Evolutionary conservation across 1,139 yeast genomes (phyloP).

Genomic region (Suhomyces choctaworum): DNA sequence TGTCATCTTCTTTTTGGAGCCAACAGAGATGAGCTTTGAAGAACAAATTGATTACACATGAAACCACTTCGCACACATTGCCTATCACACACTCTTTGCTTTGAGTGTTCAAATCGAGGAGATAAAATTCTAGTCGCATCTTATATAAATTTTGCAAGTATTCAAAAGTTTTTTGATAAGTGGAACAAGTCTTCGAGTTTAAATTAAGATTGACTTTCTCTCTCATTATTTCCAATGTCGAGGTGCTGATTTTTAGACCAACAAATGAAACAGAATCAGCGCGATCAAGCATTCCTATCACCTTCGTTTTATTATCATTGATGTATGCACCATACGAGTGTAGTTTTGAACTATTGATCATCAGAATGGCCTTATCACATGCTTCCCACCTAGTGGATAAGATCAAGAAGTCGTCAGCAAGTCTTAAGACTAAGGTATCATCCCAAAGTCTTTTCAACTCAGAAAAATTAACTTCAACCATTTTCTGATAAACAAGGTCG

Average conservation of each 20-base stretch:
- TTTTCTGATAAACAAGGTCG: conserved; percentile 67
- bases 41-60: conserved; percentile 14
- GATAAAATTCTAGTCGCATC: conserved; percentile 14
- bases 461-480: conserved; percentile 49
- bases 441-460: conserved; percentile 28
- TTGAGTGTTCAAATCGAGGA: conserved; percentile 16
- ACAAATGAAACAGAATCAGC: conserved; percentile 27
- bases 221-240: conserved; percentile 17
- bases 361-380: conserved; percentile 21
- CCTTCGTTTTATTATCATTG: conserved; percentile 55
- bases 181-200: conserved; percentile 14
- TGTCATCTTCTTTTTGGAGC: conserved; percentile 3
- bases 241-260: conserved; percentile 32
- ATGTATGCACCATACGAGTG: conserved; percentile 59
- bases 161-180: conserved; percentile 17
- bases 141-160: conserved; percentile 19
- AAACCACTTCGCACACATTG: conserved; percentile 11
- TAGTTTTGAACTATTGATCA: conserved; percentile 37
- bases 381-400: conserved; percentile 44
- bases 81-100: conserved; percentile 11
- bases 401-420: conserved; percentile 85
- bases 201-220: conserved; percentile 15
- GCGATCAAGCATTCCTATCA: conserved; percentile 13
- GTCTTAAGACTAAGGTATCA: conserved; percentile 49
- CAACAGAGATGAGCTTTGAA: conserved; percentile 1